Evolutionary conservation across 345 rosid genomes (phyloP), one percentile per base, ranked within the genome.

Genomic region (Linum trigynum): DNA sequence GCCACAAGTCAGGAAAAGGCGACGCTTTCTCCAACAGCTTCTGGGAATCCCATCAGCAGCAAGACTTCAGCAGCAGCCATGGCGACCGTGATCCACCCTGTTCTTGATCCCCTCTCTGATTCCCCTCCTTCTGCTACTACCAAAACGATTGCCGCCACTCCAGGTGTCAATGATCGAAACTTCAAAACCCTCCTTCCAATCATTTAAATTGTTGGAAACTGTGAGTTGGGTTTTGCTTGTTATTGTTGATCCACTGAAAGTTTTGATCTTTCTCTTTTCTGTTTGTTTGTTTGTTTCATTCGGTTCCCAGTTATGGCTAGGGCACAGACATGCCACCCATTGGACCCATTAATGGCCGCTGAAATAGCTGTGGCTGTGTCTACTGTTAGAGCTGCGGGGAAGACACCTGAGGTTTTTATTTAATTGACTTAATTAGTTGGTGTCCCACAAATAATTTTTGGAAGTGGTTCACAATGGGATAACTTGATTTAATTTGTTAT

Each of bases 361-460:
- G 97, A 91, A 68, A 91, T 91, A 55, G 77, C 89, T 39, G 92
- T 91, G 56, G 96, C 97, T 0, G 97, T 91, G 66, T 91, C 92
- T 0, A 91, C 96, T 71, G 97, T 91, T 67, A 79, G 97, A 15
- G 91, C 96, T 0, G 97, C 96, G 73, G 97, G 96, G 70, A 83
- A 92, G 32, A 53, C 88, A 88, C 60, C 94, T 92, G 39, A 96
- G 88, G 97, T 96, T 90, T 57, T 61, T 17, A 41, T 38, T 67
- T 7, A 40, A 36, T 59, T 56, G 23, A 38, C 35, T 23, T 55
- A n/a, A 7, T 40, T 57, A 23, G 32, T 35, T 57, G 4, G 53
- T 48, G 59, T 45, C 32, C 6, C 35, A 4, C 3, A 12, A 11
- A 17, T 5, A 15, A 53, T 50, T 7, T 42, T 23, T 68, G 55